A percentile compares a stretch with the other conserved stretches of the same genome.
Evolutionary conservation across 2,329 filamentous ascomycete genomes (phyloP).

Genomic region (Aaosphaeria pasadenensis): DNA sequence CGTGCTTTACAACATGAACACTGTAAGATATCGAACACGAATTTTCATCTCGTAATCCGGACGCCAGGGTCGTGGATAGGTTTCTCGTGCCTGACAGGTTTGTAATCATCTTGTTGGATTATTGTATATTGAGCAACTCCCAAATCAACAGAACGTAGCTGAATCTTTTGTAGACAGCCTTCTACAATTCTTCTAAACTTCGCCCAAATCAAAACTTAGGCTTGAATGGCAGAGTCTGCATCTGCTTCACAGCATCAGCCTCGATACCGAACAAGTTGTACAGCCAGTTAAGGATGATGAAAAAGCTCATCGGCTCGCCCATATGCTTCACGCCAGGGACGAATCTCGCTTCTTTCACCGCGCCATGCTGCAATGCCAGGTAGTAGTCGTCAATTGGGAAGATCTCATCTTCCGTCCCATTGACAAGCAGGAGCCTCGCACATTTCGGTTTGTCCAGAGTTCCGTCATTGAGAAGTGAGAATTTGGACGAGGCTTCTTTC

Average conservation of each 20-base stretch:
- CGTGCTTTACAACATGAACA: no score
- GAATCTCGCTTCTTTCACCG: conserved; percentile 52
- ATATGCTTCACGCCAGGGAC: conserved; percentile 47
- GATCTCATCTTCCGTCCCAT: conserved; percentile 59
- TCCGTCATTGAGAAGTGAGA: conserved; percentile 54
- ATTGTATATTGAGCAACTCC: no score
- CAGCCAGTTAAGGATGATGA: conserved; percentile 49
- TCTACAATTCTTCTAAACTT: no score
- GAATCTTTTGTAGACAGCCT: no score
- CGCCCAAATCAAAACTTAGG: conserved; percentile 37
- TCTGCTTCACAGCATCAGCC: conserved; percentile 40
- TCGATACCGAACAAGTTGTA: conserved; percentile 48
- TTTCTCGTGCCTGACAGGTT: no score
- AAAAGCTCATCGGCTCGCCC: conserved; percentile 51
- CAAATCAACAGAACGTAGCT: no score
- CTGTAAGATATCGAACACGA: no score
- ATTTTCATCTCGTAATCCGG: no score
- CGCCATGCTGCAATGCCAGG: conserved; percentile 51
- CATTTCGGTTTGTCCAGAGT: conserved; percentile 52
- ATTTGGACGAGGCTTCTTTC: conserved; percentile 46
- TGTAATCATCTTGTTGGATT: no score
- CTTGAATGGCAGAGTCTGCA: conserved; percentile 48
- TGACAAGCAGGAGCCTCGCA: conserved; percentile 53
- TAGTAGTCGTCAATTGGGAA: conserved; percentile 62
- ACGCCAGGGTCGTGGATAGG: no score